Base-by-base conservation (phyloP, 768 basidiomycete species). In the Mycena belliarum region DNA sequence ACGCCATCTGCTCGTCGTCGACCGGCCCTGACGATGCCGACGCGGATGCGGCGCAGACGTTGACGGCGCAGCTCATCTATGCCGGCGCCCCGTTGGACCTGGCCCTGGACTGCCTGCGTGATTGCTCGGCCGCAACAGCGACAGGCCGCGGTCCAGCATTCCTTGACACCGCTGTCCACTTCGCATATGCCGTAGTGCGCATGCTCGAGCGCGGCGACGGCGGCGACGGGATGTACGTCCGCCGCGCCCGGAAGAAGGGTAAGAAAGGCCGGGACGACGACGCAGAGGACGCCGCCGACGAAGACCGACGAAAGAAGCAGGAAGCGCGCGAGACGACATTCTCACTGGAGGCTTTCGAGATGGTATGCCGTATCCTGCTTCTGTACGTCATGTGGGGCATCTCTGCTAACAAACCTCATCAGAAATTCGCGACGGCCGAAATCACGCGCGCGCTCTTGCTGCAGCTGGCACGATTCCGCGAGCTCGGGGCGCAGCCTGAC, bases 11-110 rank as follows among this genome's bases (percentile, higher is more conserved):
- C 29, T 20, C 57, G 11, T 57, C 33, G 12, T 32, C 60, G 25
- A 50, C 61, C 12, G 50, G 32, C 26, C 45, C 52, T 40, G 57
- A 61, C 37, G 55, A 66, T 10, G 52, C 56, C 1, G 63, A 64
- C 35, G 20, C 78, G 42, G 93, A 96, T 33, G 87, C 89, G 24
- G 90, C 95, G 47, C 85, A 85, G 52, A 76, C 88, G 20, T 78
- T 98, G 2, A 91, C 94, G 65, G 86, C 93, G 61, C 93, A 97
- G 70, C 77, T 99, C 24, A 89, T 98, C 66, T 98, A 98, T 76
- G 95, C 95, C 65, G 95, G 93, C 32, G 94, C 98, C 62, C 87
- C 95, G 18, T 85, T 98, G 52, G 95, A 98, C 64, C 84, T 94
- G 23, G 83, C 94, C 0, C 76, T 95, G 42, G 87, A 89, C 24